phyloP scores from a whole-genome alignment of 1,284 basidiomycete species.

The Puccinia triticina region DNA sequence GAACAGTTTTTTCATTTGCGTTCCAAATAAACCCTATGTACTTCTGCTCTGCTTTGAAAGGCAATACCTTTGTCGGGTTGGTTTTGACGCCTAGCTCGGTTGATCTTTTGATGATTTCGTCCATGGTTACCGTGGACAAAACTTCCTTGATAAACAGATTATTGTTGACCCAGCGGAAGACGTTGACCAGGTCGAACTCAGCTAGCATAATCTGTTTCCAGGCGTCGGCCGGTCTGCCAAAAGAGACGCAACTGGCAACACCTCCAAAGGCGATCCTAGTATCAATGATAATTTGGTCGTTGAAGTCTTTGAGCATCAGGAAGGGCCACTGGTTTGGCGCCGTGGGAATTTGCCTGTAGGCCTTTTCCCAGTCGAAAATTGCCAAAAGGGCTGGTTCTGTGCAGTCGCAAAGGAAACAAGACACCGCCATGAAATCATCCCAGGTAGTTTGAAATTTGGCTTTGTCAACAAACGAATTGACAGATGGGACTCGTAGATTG shows the following conservation, averaged over 20 bases:
- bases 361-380: neutral
- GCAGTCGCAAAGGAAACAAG: neutral
- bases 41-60: neutral
- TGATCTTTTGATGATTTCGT: neutral
- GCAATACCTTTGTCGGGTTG: neutral
- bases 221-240: neutral
- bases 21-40: neutral
- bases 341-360: too few relatives aligned
- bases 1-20: neutral
- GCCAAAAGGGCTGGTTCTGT: neutral
- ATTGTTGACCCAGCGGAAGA: neutral
- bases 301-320: neutral
- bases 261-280: neutral
- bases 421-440: neutral
- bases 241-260: neutral
- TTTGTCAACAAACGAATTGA: constrained; percentile 4
- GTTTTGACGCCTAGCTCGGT: neutral
- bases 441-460: neutral
- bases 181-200: too few relatives aligned
- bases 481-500: neutral
- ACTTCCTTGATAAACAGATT: neutral
- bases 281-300: neutral
- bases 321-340: neutral
- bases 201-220: neutral
- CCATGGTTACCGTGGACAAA: neutral